These are phyloP conservation scores for Hortiboletus rubellus DNA, from an alignment of 1,284 basidiomycete genomes.

Conservation along the genomic window DNA sequence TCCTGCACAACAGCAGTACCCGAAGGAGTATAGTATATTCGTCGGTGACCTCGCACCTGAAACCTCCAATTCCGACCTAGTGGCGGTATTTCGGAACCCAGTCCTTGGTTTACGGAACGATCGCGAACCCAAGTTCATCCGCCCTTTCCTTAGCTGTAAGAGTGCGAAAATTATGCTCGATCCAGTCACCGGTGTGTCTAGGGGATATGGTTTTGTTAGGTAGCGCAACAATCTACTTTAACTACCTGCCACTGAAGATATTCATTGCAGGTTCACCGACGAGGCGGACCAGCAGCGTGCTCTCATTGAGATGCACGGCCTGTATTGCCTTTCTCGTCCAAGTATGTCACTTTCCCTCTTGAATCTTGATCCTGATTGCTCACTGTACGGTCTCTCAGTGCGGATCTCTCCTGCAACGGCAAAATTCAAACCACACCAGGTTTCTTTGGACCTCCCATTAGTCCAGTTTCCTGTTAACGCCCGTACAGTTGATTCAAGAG, in stretches of 20 bases:
- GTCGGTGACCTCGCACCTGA: constrained; percentile 89
- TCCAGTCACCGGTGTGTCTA: constrained; percentile 82
- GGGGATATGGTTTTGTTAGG: constrained; percentile 90
- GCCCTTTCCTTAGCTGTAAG: constrained; percentile 85
- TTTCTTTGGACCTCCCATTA: constrained; percentile 50
- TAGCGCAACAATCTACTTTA: constrained; percentile 31
- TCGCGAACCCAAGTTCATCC: constrained; percentile 80
- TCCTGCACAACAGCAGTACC: constrained; percentile 54
- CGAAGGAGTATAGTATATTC: constrained; percentile 88
- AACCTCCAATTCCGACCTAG: constrained; percentile 86
- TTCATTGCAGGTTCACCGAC: constrained; percentile 67
- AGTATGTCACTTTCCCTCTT: constrained; percentile 51
- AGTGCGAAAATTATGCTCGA: constrained; percentile 94
- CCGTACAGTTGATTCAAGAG: constrained; percentile 33
- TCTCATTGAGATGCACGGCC: constrained; percentile 85
- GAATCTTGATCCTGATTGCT: constrained; percentile 31
- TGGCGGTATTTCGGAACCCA: constrained; percentile 84
- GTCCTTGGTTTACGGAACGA: constrained; percentile 78
- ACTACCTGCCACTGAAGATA: constrained; percentile 5
- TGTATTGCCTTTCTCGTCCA: constrained; percentile 82
- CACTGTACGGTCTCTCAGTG: constrained; percentile 49
- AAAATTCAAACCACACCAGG: constrained; percentile 68
- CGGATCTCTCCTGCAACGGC: constrained; percentile 88
- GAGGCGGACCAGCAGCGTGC: constrained; percentile 86
- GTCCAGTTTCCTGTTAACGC: constrained; percentile 45